Evolutionary conservation across 257 asterid genomes (phyloP), one percentile per base, ranked within the genome.

Genomic region (Voacanga thouarsii): DNA sequence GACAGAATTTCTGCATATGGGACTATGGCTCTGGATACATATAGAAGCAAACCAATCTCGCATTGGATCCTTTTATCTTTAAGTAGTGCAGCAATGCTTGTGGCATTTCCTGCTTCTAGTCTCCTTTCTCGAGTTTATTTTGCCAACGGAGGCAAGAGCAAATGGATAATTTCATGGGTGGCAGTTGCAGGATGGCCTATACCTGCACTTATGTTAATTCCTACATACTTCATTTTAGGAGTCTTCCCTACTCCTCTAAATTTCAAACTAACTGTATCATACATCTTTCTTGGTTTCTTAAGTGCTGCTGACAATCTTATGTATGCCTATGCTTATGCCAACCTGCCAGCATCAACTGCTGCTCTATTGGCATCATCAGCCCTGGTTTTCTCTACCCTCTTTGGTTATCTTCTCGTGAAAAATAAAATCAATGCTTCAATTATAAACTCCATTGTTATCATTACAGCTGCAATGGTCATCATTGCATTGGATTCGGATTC

Each of bases 111-210:
- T 0, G 97, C 97, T 60, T 92, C 98, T 9, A 92, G 97, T 77
- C 97, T 94, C 24, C 86, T 94, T 18, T 92, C 98, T 3, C 96
- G 97, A 26, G 78, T 94, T 83, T 94, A 94, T 74, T 94, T 71
- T 79, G 84, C 97, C 72, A 82, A 94, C 49, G 98, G 98, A 21
- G 97, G 98, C 75, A 83, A 80, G 66, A 94, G 97, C 76, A 94
- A 92, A 81, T 94, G 98, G 98, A 87, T 94, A 64, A 89, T 89
- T 47, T 92, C 98, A 23, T 94, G 97, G 97, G 92, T 84, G 43
- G 97, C 97, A 1, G 97, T 90, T 24, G 97, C 96, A 1, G 97
- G 97, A n/a, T 94, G 98, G 97, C 98, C 98, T 60, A 82, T 94
- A 53, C 87, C 92, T 6, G 88, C 87, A 2, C 60, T 94, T 11